A percentile compares a stretch with the other conserved stretches of the same genome.
Conservation (phyloP, 768 basidiomycete species). For the Collybiopsis confluens region DNA sequence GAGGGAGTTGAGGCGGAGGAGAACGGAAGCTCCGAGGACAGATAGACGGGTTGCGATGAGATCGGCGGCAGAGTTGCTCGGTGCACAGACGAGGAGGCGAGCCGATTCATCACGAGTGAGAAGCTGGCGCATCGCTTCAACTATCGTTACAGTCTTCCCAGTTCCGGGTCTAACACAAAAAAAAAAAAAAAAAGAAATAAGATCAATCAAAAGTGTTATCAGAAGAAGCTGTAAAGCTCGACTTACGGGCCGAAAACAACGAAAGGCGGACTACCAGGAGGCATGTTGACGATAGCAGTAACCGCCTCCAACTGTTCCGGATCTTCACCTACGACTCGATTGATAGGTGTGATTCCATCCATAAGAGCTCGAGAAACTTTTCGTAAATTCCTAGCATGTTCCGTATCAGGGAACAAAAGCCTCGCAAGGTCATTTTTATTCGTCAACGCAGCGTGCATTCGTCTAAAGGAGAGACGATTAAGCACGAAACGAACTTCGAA, state of each 20-base stretch:
- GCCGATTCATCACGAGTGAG: slow-evolving; percentile 34
- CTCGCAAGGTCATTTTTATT: slow-evolving; percentile 33
- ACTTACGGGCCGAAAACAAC: slow-evolving; percentile 64
- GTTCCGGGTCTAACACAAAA: slow-evolving; percentile 46
- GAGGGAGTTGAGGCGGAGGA: slow-evolving; percentile 54
- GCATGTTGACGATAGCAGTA: slow-evolving; percentile 39
- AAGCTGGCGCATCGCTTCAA: slow-evolving; percentile 60
- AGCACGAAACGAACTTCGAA: slow-evolving; percentile 55
- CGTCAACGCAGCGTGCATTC: slow-evolving; percentile 51
- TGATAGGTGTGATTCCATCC: slow-evolving; percentile 20
- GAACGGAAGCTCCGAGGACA: slow-evolving; percentile 15
- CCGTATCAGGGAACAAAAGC: slow-evolving; percentile 42
- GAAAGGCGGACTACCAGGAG: slow-evolving; percentile 48
- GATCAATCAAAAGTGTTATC: too few relatives aligned
- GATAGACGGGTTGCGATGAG: slow-evolving; percentile 44
- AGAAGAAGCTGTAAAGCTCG: too few relatives aligned
- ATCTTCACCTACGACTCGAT: slow-evolving; percentile 35
- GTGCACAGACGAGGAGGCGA: slow-evolving; percentile 59
- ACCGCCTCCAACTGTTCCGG: slow-evolving; percentile 48
- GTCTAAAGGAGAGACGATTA: slow-evolving; percentile 47
- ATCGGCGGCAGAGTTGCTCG: slow-evolving; percentile 67
- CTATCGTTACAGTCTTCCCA: slow-evolving; percentile 63
- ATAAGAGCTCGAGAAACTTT: slow-evolving; percentile 18
- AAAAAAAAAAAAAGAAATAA: too few relatives aligned
- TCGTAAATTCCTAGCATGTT: slow-evolving; percentile 18